A percentile compares a stretch with the other conserved stretches of the same genome.
These are phyloP conservation scores for Penicillium sp. DNA, from an alignment of 2,329 filamentous ascomycete genomes.

Conservation along the genomic window DNA sequence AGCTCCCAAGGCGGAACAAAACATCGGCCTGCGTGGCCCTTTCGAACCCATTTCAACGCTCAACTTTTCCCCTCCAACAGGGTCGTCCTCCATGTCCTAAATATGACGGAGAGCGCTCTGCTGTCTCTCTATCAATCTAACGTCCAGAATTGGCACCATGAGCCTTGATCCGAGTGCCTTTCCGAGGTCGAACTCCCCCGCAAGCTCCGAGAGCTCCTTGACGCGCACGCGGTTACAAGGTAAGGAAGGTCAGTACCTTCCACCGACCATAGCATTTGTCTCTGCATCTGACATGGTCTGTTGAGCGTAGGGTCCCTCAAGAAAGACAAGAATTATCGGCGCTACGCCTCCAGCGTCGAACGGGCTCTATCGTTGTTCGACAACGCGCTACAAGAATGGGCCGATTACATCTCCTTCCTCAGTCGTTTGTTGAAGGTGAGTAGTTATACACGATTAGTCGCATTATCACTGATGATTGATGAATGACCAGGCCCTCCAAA, in stretches of 20 bases:
- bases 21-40: conserved; percentile 27
- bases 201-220: conserved; percentile 79
- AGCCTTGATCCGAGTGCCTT: conserved; percentile 44
- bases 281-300: conserved; percentile 4
- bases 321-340: conserved; percentile 69
- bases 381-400: conserved; percentile 94
- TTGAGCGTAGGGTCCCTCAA: conserved; percentile 37
- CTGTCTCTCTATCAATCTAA: conserved; percentile 20
- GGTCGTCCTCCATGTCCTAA: conserved; percentile 28
- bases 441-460: neutral
- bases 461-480: conserved; percentile 1
- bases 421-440: conserved; percentile 82
- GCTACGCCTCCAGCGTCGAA: conserved; percentile 86
- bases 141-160: conserved; percentile 38
- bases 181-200: conserved; percentile 60
- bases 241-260: conserved; percentile 64
- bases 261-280: neutral
- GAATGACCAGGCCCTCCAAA: conserved; percentile 70
- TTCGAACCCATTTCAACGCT: conserved; percentile 17
- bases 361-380: conserved; percentile 87
- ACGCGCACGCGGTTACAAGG: conserved; percentile 75
- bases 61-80: conserved; percentile 12
- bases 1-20: conserved; percentile 27
- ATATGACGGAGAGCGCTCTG: conserved; percentile 36
- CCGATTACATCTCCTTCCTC: conserved; percentile 97